phyloP scores from a whole-genome alignment of 208 protist genomes.

The Crithidia mellificae region DNA sequence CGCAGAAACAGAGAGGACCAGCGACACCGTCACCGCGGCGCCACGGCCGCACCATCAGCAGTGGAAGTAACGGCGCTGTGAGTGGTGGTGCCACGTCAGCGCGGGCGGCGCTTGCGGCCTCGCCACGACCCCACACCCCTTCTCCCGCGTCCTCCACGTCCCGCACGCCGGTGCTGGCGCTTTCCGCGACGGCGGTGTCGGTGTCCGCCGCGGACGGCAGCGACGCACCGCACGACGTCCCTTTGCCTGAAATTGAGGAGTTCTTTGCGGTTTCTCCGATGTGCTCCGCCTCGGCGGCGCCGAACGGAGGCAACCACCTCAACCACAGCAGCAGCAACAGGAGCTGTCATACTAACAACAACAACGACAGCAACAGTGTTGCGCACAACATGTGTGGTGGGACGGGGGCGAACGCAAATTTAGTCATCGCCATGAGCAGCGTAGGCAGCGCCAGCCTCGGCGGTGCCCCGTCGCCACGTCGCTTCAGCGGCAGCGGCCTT shows the following conservation, averaged over 20 bases:
- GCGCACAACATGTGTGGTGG: background rate
- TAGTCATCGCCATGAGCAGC: background rate
- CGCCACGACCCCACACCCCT: slow-evolving; percentile 1
- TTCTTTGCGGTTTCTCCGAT: background rate
- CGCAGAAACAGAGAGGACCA: too few relatives aligned
- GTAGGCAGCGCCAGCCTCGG: background rate
- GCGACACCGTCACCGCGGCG: background rate
- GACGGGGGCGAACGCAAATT: background rate
- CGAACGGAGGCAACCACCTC: too few relatives aligned
- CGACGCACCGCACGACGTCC: slow-evolving; percentile 22
- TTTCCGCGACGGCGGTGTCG: background rate
- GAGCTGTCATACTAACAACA: too few relatives aligned
- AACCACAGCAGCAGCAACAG: background rate
- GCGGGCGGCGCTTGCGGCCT: too few relatives aligned
- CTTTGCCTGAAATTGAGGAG: slow-evolving; percentile 7
- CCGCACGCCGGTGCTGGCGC: background rate
- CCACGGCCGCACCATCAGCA: slow-evolving; percentile 7
- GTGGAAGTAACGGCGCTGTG: background rate
- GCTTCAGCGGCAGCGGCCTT: background rate
- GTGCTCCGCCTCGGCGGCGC: background rate
- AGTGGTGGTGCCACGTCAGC: too few relatives aligned
- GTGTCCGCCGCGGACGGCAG: background rate
- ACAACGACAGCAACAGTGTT: background rate
- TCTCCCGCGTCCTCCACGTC: too few relatives aligned
- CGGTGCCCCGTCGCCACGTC: background rate